These are phyloP conservation scores for Coemansia sp. DNA, from an alignment of 192 early-diverging fungal species.

Conservation along the genomic window DNA sequence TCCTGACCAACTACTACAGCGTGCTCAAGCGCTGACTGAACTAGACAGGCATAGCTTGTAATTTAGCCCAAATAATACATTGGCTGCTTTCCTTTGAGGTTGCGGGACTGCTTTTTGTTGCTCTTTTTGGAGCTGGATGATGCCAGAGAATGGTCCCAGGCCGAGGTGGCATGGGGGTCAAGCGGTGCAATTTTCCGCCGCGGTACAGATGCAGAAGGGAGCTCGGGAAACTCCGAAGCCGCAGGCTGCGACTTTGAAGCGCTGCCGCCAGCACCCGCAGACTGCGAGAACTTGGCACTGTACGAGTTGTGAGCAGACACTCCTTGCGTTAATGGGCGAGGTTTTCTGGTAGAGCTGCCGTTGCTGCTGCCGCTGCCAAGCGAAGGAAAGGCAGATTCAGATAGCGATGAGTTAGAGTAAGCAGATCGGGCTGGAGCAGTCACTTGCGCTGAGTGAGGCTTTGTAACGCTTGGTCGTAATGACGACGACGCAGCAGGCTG, in stretches of 20 bases:
- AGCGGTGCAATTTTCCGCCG: conserved; percentile 23
- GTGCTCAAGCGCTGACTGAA: conserved; percentile 15
- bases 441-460: not conserved
- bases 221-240: conserved; percentile 25
- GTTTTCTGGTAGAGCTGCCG: no score
- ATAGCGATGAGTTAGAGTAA: conserved; percentile 1
- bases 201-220: conserved; percentile 20
- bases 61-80: conserved; percentile 9
- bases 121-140: not conserved
- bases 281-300: conserved; percentile 16
- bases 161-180: conserved; percentile 28
- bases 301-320: conserved; percentile 16
- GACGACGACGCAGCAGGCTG: not conserved
- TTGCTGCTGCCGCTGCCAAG: conserved; percentile 7
- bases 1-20: conserved; percentile 11
- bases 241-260: not conserved
- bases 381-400: conserved; percentile 23
- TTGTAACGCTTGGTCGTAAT: not conserved
- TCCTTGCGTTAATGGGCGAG: no score
- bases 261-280: not conserved
- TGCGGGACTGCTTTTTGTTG: conserved; percentile 19
- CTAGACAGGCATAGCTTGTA: conserved; percentile 1
- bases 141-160: conserved; percentile 21
- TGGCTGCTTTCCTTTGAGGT: conserved; percentile 33
- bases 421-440: not conserved